Conservation (phyloP, 495 filamentous ascomycete genomes). For the Podospora fimiseda region DNA sequence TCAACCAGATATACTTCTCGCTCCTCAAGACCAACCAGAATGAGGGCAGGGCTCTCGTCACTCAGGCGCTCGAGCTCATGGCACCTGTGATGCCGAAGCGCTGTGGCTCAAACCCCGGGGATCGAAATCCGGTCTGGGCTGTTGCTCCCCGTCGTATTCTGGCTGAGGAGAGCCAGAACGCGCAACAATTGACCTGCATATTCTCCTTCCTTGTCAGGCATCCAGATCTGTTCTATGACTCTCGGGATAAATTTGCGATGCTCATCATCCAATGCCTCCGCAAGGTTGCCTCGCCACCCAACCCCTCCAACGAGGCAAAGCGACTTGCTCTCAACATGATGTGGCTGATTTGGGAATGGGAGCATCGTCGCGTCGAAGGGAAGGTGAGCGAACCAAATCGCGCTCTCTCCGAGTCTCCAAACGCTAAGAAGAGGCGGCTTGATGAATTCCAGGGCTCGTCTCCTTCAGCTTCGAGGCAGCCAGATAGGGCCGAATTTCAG, state of each 20-base stretch:
- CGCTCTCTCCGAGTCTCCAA: conserved; percentile 59
- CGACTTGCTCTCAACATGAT: conserved; percentile 88
- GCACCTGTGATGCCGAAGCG: conserved; percentile 88
- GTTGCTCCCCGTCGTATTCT: conserved; percentile 86
- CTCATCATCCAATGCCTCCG: conserved; percentile 82
- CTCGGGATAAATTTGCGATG: conserved; percentile 79
- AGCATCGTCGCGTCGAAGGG: conserved; percentile 66
- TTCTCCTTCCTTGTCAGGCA: conserved; percentile 94
- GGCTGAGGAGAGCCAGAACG: conserved; percentile 91
- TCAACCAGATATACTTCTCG: conserved; percentile 86
- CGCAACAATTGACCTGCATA: conserved; percentile 93
- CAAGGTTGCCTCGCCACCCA: conserved; percentile 80
- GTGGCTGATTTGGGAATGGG: conserved; percentile 86
- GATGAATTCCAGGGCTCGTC: conserved; percentile 47
- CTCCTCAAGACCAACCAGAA: conserved; percentile 88
- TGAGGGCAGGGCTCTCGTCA: conserved; percentile 86
- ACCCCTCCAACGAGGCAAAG: conserved; percentile 85
- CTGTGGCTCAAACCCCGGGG: conserved; percentile 39
- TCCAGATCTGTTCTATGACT: conserved; percentile 90
- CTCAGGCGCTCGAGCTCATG: conserved; percentile 88
- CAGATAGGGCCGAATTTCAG: conserved; percentile 60
- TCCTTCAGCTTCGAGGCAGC: conserved; percentile 43
- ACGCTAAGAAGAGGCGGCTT: conserved; percentile 67
- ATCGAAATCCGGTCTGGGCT: conserved; percentile 65
- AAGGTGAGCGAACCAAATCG: conserved; percentile 37